Evolutionary conservation across 768 basidiomycete species (phyloP), one percentile per base, ranked within the genome.

Genomic region (Cytidiella melzeri): DNA sequence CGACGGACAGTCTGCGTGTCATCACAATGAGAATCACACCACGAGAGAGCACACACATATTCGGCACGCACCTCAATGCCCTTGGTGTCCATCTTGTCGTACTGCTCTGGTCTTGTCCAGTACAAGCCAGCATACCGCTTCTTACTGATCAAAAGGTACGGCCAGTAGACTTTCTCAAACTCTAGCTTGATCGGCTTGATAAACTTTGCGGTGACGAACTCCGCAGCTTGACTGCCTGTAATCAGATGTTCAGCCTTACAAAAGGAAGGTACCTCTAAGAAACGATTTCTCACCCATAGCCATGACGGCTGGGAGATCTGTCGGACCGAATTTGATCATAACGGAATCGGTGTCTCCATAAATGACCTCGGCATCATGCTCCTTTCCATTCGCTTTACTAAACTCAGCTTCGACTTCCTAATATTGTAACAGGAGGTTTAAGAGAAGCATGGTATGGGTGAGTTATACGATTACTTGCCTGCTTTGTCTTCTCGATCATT

Each of bases 271-370:
- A n/a, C n/a, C n/a, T n/a, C n/a, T n/a, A n/a, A n/a, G n/a, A n/a
- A n/a, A n/a, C n/a, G n/a, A n/a, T n/a, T n/a, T n/a, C 79, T 27
- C 60, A 88, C 95, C 95, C 13, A 98, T 71, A 27, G 80, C 75
- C 96, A 99, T 99, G 44, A 95, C 93, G 5, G 75, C 76, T 37
- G 76, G 73, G 25, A 99, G 72, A 59, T 99, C 93, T 3, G 77
- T 81, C 39, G 91, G 91, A 4, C 96, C 96, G 54, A 99, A 99
- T 57, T 81, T 85, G 42, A 98, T 89, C 96, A 98, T 99, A 62
- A 99, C 94, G 0, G 96, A 99, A 70, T 99, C 96, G 2, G 96
- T 98, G 65, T 99, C 96, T 56, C 96, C 96, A 56, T 99, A 99
- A 55, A 99, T 91, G 62, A 99, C 90, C 60, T 91, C 82, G 2